Base-by-base conservation (phyloP, 176 grass and related monocot species). In the Juncus effusus region DNA sequence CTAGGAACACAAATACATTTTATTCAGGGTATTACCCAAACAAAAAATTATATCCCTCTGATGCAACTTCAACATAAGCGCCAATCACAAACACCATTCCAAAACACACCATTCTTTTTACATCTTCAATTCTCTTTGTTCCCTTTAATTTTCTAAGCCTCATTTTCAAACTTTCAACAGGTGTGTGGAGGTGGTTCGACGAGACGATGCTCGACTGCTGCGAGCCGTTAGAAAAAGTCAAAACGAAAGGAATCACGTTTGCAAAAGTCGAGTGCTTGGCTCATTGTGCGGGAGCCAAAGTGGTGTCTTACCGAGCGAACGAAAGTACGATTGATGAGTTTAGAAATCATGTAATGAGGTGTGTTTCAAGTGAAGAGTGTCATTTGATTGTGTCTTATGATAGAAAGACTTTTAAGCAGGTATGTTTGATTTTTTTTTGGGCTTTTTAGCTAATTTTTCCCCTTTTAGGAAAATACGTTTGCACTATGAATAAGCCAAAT, bases 171-270 rank as follows among this genome's bases (percentile, higher is more conserved):
- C 19, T 28, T 28, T 28, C 19, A 28, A 28, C 64, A 85, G 82
- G 72, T 50, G 87, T 85, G 40, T 91, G 93, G 93, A 80, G 93
- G 40, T 96, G 93, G 93, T 96, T 91, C 80, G 93, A 96, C 38
- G 93, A 96, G 85, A 84, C 93, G 60, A 96, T 96, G 93, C 81
- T 96, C 39, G 93, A 96, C 38, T 96, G 88, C 73, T 96, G 88
- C 81, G 93, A 96, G 56, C 88, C 93, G 67, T 82, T 97, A 77
- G 57, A 80, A 51, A 84, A 76, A 84, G 72, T 96, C 55, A 88
- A 89, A 82, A 42, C 82, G 36, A 10, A 82, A 38, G 85, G 93
- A 61, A 96, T 86, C 66, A 91, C 88, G 36, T 86, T 96, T 65
- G 77, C 79, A 57, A 96, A 96, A 80, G 75, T 96, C 70, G 82